Evolutionary conservation across 2,329 filamentous ascomycete genomes (phyloP), one percentile per base, ranked within the genome.

Genomic region (Cladosporium sphaerospermum): DNA sequence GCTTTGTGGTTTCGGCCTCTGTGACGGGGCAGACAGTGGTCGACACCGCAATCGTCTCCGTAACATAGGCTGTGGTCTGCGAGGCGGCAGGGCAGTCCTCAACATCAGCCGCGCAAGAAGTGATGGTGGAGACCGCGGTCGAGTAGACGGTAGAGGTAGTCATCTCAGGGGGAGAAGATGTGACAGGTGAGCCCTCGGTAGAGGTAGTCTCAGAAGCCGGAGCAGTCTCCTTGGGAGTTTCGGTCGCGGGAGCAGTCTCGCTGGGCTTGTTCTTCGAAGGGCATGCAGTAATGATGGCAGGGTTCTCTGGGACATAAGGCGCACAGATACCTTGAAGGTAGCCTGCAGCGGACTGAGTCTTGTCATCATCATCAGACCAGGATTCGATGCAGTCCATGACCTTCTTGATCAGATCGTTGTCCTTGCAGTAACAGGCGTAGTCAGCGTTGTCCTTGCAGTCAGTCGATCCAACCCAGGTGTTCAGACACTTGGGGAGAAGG

Each of bases 261-360:
- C 67, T 66, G n/a, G 78, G 69, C 6, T 73, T 75, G 70, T 85
- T 79, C 52, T 77, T 78, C 1, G 70, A 68, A 19, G 86, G 82
- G 61, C 89, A 83, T 58, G 81, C 83, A 46, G 87, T 95, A 66
- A 89, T 81, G 64, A 97, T 88, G 59, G 79, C 88, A n/a, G 91
- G 89, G 80, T 96, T 96, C 67, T 80, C 63, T 13, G 79, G 76
- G 34, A 89, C 79, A 71, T 85, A 85, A 50, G 79, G 74, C 54
- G 87, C 89, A 75, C 92, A 97, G 73, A 97, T 88, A 69, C 91
- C 91, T 71, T 91, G 85, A 78, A 96, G 86, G 82, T 88, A 96
- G 64, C 81, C 80, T 55, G 93, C 79, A 56, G 89, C 88, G 62
- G 83, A 73, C 52, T 82, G 77, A 62, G 92, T 78, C 67, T 88